Conservation (phyloP, 2,329 filamentous ascomycete species). For the Phialemonium atrogriseum region DNA sequence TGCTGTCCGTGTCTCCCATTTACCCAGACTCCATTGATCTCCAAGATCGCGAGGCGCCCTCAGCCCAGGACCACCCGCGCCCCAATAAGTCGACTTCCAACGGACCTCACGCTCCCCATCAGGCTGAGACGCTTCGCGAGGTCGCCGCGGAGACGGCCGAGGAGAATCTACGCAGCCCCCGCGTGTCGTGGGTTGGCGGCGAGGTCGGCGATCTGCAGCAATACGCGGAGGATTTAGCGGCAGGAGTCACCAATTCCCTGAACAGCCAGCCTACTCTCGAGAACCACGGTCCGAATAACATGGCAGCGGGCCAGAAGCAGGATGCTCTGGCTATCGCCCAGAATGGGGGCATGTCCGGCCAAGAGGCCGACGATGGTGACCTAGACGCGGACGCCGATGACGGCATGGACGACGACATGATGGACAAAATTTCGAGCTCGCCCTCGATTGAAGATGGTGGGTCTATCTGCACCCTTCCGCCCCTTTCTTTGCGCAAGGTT, state of each 20-base stretch:
- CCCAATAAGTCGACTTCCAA: conserved; percentile 38
- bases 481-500: conserved; percentile 33
- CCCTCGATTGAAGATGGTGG: conserved; percentile 98
- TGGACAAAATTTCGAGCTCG: conserved; percentile 98
- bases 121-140: conserved; percentile 75
- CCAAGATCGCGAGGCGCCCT: conserved; percentile 74
- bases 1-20: conserved; percentile 18
- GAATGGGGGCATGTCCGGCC: conserved; percentile 45
- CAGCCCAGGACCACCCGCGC: conserved; percentile 72
- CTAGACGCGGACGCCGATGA: conserved; percentile 62
- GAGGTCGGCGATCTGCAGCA: conserved; percentile 33
- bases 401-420: conserved; percentile 81
- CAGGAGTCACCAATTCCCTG: conserved; percentile 30
- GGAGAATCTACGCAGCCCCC: conserved; percentile 58
- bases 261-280: conserved; percentile 17
- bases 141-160: conserved; percentile 69
- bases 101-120: conserved; percentile 61
- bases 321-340: conserved; percentile 53
- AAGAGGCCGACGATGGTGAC: conserved; percentile 50
- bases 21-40: conserved; percentile 84
- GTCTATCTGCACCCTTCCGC: conserved; percentile 44
- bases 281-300: conserved; percentile 18
- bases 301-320: conserved; percentile 33
- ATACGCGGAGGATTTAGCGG: conserved; percentile 36
- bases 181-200: conserved; percentile 42